Conservation (phyloP, 148 eudicot genomes). For the Vaccinium myrtillus region DNA sequence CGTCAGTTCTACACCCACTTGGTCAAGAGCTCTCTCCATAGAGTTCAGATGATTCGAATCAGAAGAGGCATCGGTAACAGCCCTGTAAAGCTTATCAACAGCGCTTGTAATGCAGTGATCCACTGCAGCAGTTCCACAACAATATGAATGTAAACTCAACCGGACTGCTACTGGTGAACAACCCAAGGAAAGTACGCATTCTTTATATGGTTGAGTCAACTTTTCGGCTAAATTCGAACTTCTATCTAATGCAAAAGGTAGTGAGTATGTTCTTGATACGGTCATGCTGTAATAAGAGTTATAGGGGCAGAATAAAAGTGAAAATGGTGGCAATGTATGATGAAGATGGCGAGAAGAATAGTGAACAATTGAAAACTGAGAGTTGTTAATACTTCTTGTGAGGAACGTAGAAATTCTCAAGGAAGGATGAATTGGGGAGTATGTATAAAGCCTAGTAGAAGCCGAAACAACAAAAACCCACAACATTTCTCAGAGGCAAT, state of each 20-base stretch:
- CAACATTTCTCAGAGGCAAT: neutral
- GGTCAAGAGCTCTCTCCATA: slow-evolving; percentile 58
- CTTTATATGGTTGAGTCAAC: neutral
- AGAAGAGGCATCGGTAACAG: slow-evolving; percentile 34
- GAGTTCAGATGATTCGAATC: slow-evolving; percentile 30
- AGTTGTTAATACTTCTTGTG: neutral
- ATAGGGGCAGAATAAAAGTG: neutral
- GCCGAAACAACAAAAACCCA: neutral
- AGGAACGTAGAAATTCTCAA: neutral
- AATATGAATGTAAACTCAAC: neutral
- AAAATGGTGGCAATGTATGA: neutral
- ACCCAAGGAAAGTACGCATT: neutral
- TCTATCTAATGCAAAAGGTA: neutral
- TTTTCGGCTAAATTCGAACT: neutral
- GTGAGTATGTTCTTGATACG: neutral
- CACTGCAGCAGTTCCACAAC: slow-evolving; percentile 1
- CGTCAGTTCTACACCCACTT: slow-evolving; percentile 36
- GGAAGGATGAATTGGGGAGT: neutral
- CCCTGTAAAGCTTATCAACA: slow-evolving; percentile 42
- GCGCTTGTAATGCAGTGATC: slow-evolving; percentile 7
- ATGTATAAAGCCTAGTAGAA: neutral
- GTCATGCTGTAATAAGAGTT: neutral
- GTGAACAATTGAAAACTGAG: neutral
- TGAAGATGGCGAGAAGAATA: neutral
- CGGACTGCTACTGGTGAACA: neutral